A percentile compares a stretch with the other conserved stretches of the same genome.
phyloP scores from a whole-genome alignment of 192 early-diverging fungal genomes.

The Mortierella hygrophila region DNA sequence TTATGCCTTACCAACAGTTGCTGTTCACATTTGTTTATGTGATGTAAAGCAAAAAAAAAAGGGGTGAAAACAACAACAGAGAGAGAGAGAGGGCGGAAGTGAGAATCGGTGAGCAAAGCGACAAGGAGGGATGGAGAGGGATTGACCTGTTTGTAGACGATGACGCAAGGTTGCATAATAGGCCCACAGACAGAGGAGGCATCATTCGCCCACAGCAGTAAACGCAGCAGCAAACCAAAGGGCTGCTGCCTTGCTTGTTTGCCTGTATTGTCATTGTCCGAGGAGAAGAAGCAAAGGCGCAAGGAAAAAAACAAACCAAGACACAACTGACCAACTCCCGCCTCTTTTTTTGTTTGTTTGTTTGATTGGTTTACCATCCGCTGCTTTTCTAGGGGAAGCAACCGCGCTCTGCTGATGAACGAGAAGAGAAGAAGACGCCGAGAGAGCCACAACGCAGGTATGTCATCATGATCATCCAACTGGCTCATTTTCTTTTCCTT shows the following conservation, averaged over 20 bases:
- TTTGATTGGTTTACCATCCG: not conserved
- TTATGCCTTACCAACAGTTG: not conserved
- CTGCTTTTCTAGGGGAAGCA: constrained; percentile 19
- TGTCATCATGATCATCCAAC: not conserved
- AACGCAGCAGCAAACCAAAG: not conserved
- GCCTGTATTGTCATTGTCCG: not conserved
- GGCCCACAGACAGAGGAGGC: not conserved
- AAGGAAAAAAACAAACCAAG: not conserved
- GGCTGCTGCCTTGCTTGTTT: not conserved
- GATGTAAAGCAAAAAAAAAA: not conserved
- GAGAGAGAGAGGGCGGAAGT: constrained; percentile 7
- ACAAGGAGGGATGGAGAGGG: not conserved
- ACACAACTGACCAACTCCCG: constrained; percentile 10
- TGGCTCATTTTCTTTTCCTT: no score
- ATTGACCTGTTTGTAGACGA: constrained; percentile 7
- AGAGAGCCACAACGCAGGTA: constrained; percentile 94
- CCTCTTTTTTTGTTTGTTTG: constrained; percentile 7
- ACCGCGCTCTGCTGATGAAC: constrained; percentile 42
- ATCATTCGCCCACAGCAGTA: constrained; percentile 7
- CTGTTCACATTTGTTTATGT: not conserved
- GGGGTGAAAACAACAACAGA: not conserved
- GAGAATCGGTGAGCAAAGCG: constrained; percentile 12
- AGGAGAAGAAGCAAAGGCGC: not conserved
- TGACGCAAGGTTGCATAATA: constrained; percentile 34
- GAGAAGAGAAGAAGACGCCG: constrained; percentile 94